These are phyloP conservation scores for Caryocar brasiliense DNA, from an alignment of 441 rosid species.

Conservation along the genomic window DNA sequence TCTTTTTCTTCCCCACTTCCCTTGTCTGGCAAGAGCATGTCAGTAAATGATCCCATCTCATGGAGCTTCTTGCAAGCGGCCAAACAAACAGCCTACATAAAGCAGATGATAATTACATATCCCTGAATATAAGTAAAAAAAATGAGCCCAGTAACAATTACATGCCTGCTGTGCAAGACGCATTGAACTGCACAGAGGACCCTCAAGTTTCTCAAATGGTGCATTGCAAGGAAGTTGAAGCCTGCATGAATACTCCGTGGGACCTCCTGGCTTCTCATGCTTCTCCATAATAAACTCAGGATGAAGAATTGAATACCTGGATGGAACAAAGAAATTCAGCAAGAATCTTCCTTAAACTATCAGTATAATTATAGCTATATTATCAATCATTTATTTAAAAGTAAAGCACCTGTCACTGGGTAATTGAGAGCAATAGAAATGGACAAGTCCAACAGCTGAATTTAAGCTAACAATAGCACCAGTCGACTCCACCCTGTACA, in stretches of 20 bases:
- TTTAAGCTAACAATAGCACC: conserved; percentile 98
- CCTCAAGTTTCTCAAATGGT: conserved; percentile 95
- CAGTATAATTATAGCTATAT: not conserved
- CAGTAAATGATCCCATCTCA: conserved; percentile 99
- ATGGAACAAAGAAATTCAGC: no score
- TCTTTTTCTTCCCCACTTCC: conserved; percentile 90
- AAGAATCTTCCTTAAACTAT: no score
- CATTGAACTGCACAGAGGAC: conserved; percentile 86
- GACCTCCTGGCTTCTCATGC: conserved; percentile 89
- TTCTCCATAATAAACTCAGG: conserved; percentile 90
- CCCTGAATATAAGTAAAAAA: conserved; percentile 1
- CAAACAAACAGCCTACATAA: conserved; percentile 86
- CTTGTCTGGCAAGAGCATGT: conserved; percentile 97
- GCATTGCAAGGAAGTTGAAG: conserved; percentile 99
- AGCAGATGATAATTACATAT: conserved; percentile 13
- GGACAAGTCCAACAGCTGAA: conserved; percentile 93
- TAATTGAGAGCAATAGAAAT: conserved; percentile 94
- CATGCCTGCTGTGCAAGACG: conserved; percentile 95
- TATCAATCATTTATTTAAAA: not conserved
- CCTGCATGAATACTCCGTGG: conserved; percentile 88
- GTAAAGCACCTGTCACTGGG: conserved; percentile 83
- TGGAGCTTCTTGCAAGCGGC: conserved; percentile 99
- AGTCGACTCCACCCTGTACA: conserved; percentile 89
- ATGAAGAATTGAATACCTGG: conserved; percentile 89
- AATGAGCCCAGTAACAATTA: conserved; percentile 4